These are phyloP conservation scores for Pseudocercospora fijiensis DNA, from an alignment of 2,329 filamentous ascomycete species.

Conservation along the genomic window DNA sequence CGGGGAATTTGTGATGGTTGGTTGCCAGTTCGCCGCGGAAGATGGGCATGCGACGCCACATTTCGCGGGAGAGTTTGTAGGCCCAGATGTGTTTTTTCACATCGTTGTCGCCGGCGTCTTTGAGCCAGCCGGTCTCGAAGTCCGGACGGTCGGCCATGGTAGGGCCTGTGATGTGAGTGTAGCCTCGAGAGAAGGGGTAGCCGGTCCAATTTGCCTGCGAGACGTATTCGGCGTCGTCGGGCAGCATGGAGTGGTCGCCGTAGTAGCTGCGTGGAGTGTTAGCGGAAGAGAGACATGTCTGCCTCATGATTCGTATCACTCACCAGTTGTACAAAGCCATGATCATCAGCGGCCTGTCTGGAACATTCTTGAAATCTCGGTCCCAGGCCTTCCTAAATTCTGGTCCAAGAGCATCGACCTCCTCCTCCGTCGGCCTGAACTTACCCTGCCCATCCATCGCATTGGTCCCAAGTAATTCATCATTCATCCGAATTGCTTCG, in stretches of 20 bases:
- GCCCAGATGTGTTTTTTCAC: slow-evolving; percentile 60
- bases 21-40: slow-evolving; percentile 48
- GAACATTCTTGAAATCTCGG: slow-evolving; percentile 51
- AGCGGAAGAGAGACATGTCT: background rate
- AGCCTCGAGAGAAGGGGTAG: slow-evolving; percentile 62
- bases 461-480: slow-evolving; percentile 59
- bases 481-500: slow-evolving; percentile 49
- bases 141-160: slow-evolving; percentile 50
- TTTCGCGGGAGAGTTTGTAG: slow-evolving; percentile 65
- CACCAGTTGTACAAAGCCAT: slow-evolving; percentile 42
- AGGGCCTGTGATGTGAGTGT: slow-evolving; percentile 57
- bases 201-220: slow-evolving; percentile 55
- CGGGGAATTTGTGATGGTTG: slow-evolving; percentile 42
- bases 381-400: slow-evolving; percentile 57
- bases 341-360: slow-evolving; percentile 53
- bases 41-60: slow-evolving; percentile 55
- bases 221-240: slow-evolving; percentile 52
- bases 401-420: slow-evolving; percentile 54
- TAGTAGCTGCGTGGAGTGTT: slow-evolving; percentile 25
- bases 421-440: slow-evolving; percentile 54
- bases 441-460: slow-evolving; percentile 57
- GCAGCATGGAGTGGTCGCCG: slow-evolving; percentile 36
- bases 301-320: slow-evolving; percentile 16
- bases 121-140: slow-evolving; percentile 60
- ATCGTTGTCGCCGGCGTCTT: slow-evolving; percentile 57